phyloP scores from a whole-genome alignment of 768 basidiomycete species.

The Termitomyces sp. region DNA sequence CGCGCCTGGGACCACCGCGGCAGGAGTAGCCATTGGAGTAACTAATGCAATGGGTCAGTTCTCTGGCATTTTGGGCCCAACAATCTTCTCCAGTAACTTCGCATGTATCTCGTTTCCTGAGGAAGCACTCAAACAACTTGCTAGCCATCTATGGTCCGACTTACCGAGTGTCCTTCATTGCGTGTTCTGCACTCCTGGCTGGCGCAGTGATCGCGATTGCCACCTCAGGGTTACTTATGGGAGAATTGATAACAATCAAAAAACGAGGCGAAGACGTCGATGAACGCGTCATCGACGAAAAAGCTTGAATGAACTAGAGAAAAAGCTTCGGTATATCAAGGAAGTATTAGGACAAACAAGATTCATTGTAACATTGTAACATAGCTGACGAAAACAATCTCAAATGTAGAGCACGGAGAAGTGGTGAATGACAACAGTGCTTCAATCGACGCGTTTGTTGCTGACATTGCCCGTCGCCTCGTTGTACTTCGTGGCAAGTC shows the following conservation, averaged over 20 bases:
- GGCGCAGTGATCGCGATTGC: constrained; percentile 4
- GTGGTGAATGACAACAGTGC: background rate
- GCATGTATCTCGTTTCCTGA: background rate
- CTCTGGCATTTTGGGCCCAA: constrained; percentile 11
- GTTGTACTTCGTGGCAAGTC: constrained; percentile 76
- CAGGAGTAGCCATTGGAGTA: constrained; percentile 6
- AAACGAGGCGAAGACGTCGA: background rate
- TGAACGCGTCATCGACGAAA: background rate
- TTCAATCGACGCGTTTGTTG: constrained; percentile 64
- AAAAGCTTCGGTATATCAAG: background rate
- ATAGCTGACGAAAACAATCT: background rate
- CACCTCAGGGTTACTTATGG: constrained; percentile 6
- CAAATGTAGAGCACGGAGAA: background rate
- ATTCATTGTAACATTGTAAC: background rate
- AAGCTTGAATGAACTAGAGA: background rate
- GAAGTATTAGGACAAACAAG: background rate
- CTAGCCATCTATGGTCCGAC: constrained; percentile 12
- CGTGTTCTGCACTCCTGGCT: constrained; percentile 6
- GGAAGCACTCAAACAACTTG: background rate
- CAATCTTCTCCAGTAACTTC: constrained; percentile 8
- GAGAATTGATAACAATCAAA: constrained; percentile 1
- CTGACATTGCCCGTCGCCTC: constrained; percentile 51
- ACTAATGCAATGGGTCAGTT: constrained; percentile 10
- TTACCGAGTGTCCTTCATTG: constrained; percentile 10
- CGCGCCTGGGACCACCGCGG: constrained; percentile 9